These are phyloP conservation scores for Coleophoma eucalyptorum DNA, from an alignment of 2,329 filamentous ascomycete genomes.

Conservation along the genomic window DNA sequence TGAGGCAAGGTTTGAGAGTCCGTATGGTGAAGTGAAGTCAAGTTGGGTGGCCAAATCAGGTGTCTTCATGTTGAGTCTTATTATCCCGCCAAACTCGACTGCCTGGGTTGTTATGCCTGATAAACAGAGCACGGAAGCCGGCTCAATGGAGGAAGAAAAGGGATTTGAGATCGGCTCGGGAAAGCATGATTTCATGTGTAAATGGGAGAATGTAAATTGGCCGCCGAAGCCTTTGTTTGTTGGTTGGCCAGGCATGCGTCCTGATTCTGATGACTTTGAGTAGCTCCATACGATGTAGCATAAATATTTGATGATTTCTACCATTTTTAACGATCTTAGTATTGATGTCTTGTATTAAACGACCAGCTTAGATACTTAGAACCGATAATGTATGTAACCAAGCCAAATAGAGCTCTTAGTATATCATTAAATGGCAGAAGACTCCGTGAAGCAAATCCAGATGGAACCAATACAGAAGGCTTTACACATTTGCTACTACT, in stretches of 20 bases:
- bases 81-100: conserved; percentile 5
- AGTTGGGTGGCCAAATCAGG: conserved; percentile 1
- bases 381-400: too few species aligned
- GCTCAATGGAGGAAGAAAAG: neutral
- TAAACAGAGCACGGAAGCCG: neutral
- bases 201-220: neutral
- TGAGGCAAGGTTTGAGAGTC: conserved; percentile 18
- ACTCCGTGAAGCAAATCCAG: too few species aligned
- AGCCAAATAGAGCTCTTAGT: too few species aligned
- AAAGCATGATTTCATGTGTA: conserved; percentile 3
- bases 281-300: too few species aligned
- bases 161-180: conserved; percentile 4
- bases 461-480: too few species aligned
- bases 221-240: neutral
- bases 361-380: too few species aligned
- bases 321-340: too few species aligned
- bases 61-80: conserved; percentile 1
- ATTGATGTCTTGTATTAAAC: too few species aligned
- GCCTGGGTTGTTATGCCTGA: conserved; percentile 4
- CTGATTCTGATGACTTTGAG: too few species aligned
- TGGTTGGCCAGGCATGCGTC: neutral
- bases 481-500: too few species aligned
- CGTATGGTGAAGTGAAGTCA: conserved; percentile 17
- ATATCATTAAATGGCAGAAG: too few species aligned
- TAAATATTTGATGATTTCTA: too few species aligned